These are phyloP conservation scores for Xylariomycetidae sp. DNA, from an alignment of 2,329 filamentous ascomycete genomes.

Conservation along the genomic window DNA sequence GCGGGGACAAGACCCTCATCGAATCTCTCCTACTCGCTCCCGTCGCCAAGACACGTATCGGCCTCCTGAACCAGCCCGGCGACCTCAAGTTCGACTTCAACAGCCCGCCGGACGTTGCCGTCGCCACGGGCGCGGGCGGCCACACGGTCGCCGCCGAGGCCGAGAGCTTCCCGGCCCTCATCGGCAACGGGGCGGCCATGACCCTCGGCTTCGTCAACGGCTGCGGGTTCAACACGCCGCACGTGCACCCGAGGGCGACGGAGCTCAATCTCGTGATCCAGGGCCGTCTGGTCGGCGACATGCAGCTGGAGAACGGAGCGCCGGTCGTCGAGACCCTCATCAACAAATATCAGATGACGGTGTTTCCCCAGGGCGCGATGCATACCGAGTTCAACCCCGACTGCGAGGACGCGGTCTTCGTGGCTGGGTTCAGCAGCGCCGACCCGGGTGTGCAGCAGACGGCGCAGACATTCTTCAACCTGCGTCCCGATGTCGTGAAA, in stretches of 20 bases:
- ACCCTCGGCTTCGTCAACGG: constrained; percentile 46
- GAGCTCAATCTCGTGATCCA: constrained; percentile 49
- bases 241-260: constrained; percentile 49
- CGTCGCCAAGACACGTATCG: no score
- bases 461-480: constrained; percentile 45
- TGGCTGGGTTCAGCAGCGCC: constrained; percentile 45
- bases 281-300: constrained; percentile 45
- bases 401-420: constrained; percentile 44
- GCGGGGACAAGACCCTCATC: no score
- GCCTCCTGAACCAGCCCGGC: no score
- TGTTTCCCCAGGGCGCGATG: constrained; percentile 49
- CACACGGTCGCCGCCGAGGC: constrained; percentile 49
- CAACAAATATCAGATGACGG: constrained; percentile 43
- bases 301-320: constrained; percentile 49
- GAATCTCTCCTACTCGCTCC: no score
- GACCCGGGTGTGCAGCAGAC: constrained; percentile 49
- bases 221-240: constrained; percentile 54
- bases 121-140: constrained; percentile 37
- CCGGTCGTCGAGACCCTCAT: constrained; percentile 32
- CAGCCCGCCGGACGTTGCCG: constrained; percentile 16
- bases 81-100: constrained; percentile 49
- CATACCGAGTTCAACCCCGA: constrained; percentile 52
- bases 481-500: constrained; percentile 37
- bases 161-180: constrained; percentile 53
- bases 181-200: constrained; percentile 46